Percentiles rank a stretch among this genome's conserved stretches.
phyloP scores from a whole-genome alignment of 257 asterid species.

The Asclepias syriaca region DNA sequence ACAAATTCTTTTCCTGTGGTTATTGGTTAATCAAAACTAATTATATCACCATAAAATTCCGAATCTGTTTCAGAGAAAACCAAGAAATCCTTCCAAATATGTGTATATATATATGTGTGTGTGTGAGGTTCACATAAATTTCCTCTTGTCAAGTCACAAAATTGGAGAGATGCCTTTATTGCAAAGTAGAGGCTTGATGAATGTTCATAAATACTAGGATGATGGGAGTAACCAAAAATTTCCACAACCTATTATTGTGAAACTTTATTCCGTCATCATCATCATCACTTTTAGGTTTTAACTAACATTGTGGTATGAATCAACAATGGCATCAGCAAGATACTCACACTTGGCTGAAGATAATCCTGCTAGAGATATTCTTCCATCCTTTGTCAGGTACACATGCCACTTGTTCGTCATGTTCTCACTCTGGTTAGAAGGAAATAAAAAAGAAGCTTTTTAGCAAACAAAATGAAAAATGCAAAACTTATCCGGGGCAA shows the following conservation, averaged over 20 bases:
- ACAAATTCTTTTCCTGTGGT: background rate
- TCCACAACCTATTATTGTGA: background rate
- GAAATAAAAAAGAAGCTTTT: background rate
- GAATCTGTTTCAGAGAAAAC: background rate
- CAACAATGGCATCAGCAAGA: slow-evolving; percentile 93
- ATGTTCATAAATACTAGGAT: background rate
- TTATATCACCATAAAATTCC: background rate
- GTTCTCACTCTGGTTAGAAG: slow-evolving; percentile 69
- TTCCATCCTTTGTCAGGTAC: slow-evolving; percentile 95
- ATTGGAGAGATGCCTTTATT: slow-evolving; percentile 7
- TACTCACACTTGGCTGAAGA: slow-evolving; percentile 88
- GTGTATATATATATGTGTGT: no score
- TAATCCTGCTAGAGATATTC: slow-evolving; percentile 91
- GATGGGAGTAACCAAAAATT: slow-evolving; percentile 4
- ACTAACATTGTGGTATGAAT: slow-evolving; percentile 73
- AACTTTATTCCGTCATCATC: background rate
- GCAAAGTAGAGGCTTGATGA: background rate
- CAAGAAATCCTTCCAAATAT: background rate
- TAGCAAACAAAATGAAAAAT: no score
- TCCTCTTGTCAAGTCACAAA: background rate
- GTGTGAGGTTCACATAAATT: background rate
- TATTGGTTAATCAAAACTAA: no score
- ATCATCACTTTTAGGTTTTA: slow-evolving; percentile 24
- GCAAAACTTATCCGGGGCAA: background rate
- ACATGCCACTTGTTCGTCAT: slow-evolving; percentile 89